Evolutionary conservation across 345 rosid species (phyloP), one percentile per base, ranked within the genome.

Genomic region (Gossypium turneri): DNA sequence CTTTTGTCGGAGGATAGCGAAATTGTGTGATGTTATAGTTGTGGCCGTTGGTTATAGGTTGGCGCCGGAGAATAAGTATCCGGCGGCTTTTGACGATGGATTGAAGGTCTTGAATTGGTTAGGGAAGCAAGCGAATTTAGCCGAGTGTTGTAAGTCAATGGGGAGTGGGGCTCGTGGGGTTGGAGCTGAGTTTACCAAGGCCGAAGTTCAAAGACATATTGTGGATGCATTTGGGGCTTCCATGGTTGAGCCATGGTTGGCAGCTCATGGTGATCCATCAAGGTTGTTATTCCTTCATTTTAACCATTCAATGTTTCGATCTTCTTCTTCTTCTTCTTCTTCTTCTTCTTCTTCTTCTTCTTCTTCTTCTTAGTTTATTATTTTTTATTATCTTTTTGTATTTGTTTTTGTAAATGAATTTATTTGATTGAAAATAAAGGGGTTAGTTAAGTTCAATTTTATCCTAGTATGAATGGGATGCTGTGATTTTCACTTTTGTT

Each of bases 211-310:
- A 51, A 74, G 89, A 64, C 92, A 94, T 79, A 86, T 93, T 58
- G 90, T 88, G 9, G 96, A 93, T 78, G 78, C 90, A 3, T 91
- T 93, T 34, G 99, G 98, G 72, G 95, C 94, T 1, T 90, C 97
- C 0, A 79, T 93, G 94, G 99, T 91, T 25, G 99, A 94, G 79
- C 99, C 99, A 2, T 94, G 98, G 99, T 77, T 94, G 41, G 98
- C 97, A 11, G 86, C 96, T 45, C 97, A 94, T 79, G 99, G 87
- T 17, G 97, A 94, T 87, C 93, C 87, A 4, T 88, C 98, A 58
- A 91, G 99, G 99, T 94, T 78, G 16, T 25, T 68, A 27, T 27
- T 50, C 16, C 57, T n/a, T n/a, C 20, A 15, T 41, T n/a, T n/a
- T 38, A 12, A 15, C 8, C 17, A 47, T 47, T 45, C 22, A 17